Base-by-base conservation (phyloP, 75 land plant genomes). In the Cupressus sempervirens region DNA sequence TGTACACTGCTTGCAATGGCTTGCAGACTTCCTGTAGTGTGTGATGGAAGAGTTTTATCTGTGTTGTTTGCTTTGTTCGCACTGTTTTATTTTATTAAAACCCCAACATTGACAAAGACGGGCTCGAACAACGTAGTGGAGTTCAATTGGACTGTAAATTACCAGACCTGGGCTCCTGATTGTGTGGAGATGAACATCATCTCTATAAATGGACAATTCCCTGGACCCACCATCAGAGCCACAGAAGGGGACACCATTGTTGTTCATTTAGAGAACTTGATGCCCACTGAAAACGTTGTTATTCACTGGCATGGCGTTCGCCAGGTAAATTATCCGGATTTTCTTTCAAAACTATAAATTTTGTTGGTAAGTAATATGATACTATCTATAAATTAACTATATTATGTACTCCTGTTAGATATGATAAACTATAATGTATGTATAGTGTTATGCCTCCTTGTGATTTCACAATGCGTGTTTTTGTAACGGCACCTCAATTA, bases 271-370 rank as follows among this genome's bases (percentile, higher is more conserved):
- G 89, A 84, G 79, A 96, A 96, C 86, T 54, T 76, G 82, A 81
- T 96, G 84, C 83, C 91, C 41, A 92, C 97, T 7, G 94, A 96
- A 83, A 89, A 90, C 83, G 85, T 91, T 20, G 91, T 91, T 32
- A 91, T 96, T 82, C 98, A 97, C 76, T 93, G 93, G 97, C 96
- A 97, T 85, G 98, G 98, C 30, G 93, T 96, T 62, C 88, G 89
- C 38, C 97, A 96, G 93, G 96, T 94, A 56, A 20, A 56, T 56
- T 4, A 18, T 18, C 62, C 4, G 4, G 0, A 16, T 18, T 48
- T 0, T 13, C 12, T 12, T 12, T 50, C 15, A 50, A 12, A 38
- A 38, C 40, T 38, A 38, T 1, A 38, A 38, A 38, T 38, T 50
- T 12, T 50, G 53, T 3, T 11, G 53, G 15, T 13, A 0, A 50